phyloP scores from a whole-genome alignment of 768 basidiomycete genomes.

The Leccinum incarnatum region DNA sequence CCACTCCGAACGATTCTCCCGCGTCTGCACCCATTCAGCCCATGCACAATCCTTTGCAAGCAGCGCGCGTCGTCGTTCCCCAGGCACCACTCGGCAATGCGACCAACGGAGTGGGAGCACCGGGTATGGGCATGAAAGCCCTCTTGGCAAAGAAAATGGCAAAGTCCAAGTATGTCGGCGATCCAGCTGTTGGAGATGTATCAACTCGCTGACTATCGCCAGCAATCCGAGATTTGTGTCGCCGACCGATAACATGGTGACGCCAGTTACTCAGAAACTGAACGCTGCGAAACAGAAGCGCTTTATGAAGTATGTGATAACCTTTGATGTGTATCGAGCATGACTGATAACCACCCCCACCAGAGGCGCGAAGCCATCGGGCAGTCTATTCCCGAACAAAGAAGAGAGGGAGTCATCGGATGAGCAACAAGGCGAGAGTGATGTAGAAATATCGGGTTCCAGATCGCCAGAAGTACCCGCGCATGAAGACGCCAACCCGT shows the following conservation, averaged over 20 bases:
- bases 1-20: constrained; percentile 69
- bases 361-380: constrained; percentile 60
- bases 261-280: constrained; percentile 90
- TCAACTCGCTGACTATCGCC: constrained; percentile 11
- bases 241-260: constrained; percentile 94
- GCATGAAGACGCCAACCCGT: constrained; percentile 71
- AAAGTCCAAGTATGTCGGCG: constrained; percentile 68
- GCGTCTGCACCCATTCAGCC: constrained; percentile 64
- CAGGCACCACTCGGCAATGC: constrained; percentile 77
- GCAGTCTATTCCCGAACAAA: constrained; percentile 49
- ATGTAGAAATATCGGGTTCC: constrained; percentile 37
- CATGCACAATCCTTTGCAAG: constrained; percentile 81
- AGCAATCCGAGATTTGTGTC: constrained; percentile 90
- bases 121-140: constrained; percentile 85
- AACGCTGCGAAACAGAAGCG: constrained; percentile 90
- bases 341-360: background rate
- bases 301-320: constrained; percentile 71
- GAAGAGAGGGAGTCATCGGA: constrained; percentile 38
- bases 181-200: background rate
- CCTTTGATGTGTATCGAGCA: constrained; percentile 2
- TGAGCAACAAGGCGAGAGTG: constrained; percentile 36
- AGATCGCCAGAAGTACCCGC: constrained; percentile 30
- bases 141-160: constrained; percentile 92
- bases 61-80: constrained; percentile 73
- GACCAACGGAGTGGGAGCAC: constrained; percentile 51